A percentile compares a stretch with the other conserved stretches of the same genome.
Evolutionary conservation across 345 rosid species (phyloP).

Genomic region (Leavenworthia alabamica): DNA sequence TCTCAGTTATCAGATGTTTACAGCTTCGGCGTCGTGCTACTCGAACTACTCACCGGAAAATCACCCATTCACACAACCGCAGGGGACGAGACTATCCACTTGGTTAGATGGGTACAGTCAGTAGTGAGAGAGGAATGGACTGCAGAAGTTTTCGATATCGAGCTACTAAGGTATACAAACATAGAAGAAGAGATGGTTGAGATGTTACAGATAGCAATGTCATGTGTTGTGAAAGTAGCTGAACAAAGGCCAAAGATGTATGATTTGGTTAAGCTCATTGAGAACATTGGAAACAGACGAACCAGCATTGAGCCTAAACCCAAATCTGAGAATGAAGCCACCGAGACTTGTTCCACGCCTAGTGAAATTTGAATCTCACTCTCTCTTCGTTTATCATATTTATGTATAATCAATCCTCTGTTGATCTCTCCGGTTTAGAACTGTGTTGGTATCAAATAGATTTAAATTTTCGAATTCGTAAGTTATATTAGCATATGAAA

Average conservation of each 20-base stretch:
- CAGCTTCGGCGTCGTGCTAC: slow-evolving; percentile 89
- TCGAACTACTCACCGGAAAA: slow-evolving; percentile 89
- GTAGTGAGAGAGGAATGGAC: slow-evolving; percentile 99
- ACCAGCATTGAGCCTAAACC: slow-evolving; percentile 25
- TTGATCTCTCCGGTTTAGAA: slow-evolving; percentile 15
- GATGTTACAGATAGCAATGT: slow-evolving; percentile 93
- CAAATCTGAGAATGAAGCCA: slow-evolving; percentile 41
- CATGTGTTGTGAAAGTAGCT: slow-evolving; percentile 72
- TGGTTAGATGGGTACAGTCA: slow-evolving; percentile 97
- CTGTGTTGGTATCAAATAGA: no score
- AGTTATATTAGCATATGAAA: no score
- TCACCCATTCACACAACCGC: slow-evolving; percentile 77
- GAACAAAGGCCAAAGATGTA: slow-evolving; percentile 86
- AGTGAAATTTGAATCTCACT: slow-evolving; percentile 25
- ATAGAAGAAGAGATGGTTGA: slow-evolving; percentile 99
- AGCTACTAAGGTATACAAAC: slow-evolving; percentile 78
- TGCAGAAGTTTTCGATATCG: slow-evolving; percentile 87
- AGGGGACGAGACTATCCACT: slow-evolving; percentile 80
- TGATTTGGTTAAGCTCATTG: slow-evolving; percentile 69
- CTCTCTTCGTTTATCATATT: background rate
- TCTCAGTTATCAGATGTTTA: slow-evolving; percentile 81
- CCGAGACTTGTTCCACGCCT: slow-evolving; percentile 50
- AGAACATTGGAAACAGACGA: slow-evolving; percentile 44
- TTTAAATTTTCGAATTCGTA: background rate
- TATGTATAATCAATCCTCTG: slow-evolving; percentile 16